Evolutionary conservation across 1,139 yeast genomes (phyloP), one percentile per base, ranked within the genome.

Genomic region (Yamadazyma atmosphaerica): DNA sequence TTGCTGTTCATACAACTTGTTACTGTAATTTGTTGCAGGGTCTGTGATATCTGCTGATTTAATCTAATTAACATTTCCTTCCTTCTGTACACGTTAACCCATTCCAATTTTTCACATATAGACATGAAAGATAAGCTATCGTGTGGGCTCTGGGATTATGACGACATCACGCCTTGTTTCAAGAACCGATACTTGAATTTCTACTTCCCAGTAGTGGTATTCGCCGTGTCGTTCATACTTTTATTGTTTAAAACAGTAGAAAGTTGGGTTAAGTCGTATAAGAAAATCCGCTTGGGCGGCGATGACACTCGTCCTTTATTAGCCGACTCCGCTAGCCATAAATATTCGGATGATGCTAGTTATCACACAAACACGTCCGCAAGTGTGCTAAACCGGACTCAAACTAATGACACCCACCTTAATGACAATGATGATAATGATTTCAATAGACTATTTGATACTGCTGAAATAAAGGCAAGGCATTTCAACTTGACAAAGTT

Each of bases 401-500:
- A 6, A 6, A 12, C 13, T 4, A 30, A 15, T 22, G 32, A 26
- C 21, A 10, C 29, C 8, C 32, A 32, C 25, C 9, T n/a, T 21
- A 16, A 28, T 28, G 32, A 32, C 15, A 45, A 41, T 15, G 22
- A 45, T 18, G 49, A 44, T 14, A 43, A 39, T 22, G 18, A 40
- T 7, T 12, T 14, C n/a, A 17, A 26, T 12, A 26, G n/a, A 6
- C 16, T 26, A 4, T 26, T 14, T 16, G n/a, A 28, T 28, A 32
- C 70, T 18, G 40, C 32, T 17, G 31, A 41, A 16, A 38, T 74
- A 24, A 66, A 76, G 35, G 68, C 68, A 23, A 71, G 72, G 38
- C 83, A 78, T 51, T 79, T 79, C 50, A 79, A 77, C 53, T 61
- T 79, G 36, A 51, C 65, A 11, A 61, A 67, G 27, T 56, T 78